A percentile compares a stretch with the other conserved stretches of the same genome.
Evolutionary conservation across 495 filamentous ascomycete genomes (phyloP).

Genomic region (Lepidopterella palustris): DNA sequence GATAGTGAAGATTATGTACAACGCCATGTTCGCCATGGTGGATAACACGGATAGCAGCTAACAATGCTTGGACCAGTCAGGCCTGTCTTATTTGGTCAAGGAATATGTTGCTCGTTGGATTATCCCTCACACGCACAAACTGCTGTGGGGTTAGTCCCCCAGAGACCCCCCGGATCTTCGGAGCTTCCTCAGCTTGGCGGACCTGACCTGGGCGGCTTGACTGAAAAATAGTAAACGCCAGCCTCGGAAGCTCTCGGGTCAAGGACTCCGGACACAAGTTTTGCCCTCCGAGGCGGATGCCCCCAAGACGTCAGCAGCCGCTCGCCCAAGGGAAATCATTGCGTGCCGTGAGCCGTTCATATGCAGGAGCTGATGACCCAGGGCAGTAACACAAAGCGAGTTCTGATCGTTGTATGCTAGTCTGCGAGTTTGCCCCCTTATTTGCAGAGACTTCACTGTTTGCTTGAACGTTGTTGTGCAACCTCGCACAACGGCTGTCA

Average conservation of each 20-base stretch:
- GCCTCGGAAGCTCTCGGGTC: conserved; percentile 23
- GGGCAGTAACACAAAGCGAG: not conserved
- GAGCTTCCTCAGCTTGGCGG: not conserved
- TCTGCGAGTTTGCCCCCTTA: not conserved
- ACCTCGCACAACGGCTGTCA: not conserved
- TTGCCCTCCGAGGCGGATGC: not conserved
- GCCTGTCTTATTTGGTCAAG: too few relatives aligned
- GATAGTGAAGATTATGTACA: conserved; percentile 22
- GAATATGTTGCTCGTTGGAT: conserved; percentile 13
- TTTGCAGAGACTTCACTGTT: not conserved
- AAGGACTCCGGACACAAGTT: conserved; percentile 7
- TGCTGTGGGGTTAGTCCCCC: conserved; percentile 11
- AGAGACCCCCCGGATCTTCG: conserved; percentile 3
- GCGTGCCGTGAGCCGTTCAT: not conserved
- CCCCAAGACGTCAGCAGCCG: conserved; percentile 12
- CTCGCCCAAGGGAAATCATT: not conserved
- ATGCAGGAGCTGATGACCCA: not conserved
- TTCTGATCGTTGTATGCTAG: not conserved
- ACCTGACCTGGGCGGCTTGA: not conserved
- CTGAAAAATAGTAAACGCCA: not conserved
- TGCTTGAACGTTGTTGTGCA: not conserved
- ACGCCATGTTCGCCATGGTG: conserved; percentile 21
- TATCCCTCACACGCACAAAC: conserved; percentile 27
- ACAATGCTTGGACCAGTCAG: conserved; percentile 10
- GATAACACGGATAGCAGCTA: conserved; percentile 11